phyloP scores from a whole-genome alignment of 352 stramenopile species.

The Pythium apleroticum region DNA sequence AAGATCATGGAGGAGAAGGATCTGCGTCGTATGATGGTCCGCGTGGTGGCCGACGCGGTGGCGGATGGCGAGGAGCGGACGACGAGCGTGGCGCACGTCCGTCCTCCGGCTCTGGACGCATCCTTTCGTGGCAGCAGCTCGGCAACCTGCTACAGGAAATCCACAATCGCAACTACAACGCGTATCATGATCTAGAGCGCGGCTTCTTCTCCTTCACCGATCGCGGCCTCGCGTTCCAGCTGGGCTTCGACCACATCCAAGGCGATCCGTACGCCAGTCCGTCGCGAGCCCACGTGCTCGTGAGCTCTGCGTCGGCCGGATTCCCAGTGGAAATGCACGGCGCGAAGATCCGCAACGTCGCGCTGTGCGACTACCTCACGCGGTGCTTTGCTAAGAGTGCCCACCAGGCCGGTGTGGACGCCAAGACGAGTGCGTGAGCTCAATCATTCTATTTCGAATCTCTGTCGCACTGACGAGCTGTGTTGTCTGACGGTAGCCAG shows the following conservation, averaged over 20 bases:
- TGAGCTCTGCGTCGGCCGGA: slow-evolving; percentile 65
- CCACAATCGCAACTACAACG: slow-evolving; percentile 81
- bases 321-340: slow-evolving; percentile 80
- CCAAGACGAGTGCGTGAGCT: slow-evolving; percentile 42
- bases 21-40: slow-evolving; percentile 6
- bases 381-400: slow-evolving; percentile 75
- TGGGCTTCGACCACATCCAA: slow-evolving; percentile 94
- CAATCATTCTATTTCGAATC: slow-evolving; percentile 12
- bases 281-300: slow-evolving; percentile 90
- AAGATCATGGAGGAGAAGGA: neutral
- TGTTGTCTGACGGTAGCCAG: slow-evolving; percentile 27
- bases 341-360: slow-evolving; percentile 81
- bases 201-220: slow-evolving; percentile 36
- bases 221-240: slow-evolving; percentile 53
- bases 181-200: slow-evolving; percentile 79
- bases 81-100: neutral
- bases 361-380: slow-evolving; percentile 91
- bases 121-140: slow-evolving; percentile 51
- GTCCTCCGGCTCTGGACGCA: neutral
- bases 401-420: slow-evolving; percentile 51
- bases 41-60: slow-evolving; percentile 11
- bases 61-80: slow-evolving; percentile 1
- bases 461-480: neutral
- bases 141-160: slow-evolving; percentile 48
- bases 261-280: slow-evolving; percentile 95